These are phyloP conservation scores for Crithidia thermophila DNA, from an alignment of 208 protist genomes.

Conservation along the genomic window DNA sequence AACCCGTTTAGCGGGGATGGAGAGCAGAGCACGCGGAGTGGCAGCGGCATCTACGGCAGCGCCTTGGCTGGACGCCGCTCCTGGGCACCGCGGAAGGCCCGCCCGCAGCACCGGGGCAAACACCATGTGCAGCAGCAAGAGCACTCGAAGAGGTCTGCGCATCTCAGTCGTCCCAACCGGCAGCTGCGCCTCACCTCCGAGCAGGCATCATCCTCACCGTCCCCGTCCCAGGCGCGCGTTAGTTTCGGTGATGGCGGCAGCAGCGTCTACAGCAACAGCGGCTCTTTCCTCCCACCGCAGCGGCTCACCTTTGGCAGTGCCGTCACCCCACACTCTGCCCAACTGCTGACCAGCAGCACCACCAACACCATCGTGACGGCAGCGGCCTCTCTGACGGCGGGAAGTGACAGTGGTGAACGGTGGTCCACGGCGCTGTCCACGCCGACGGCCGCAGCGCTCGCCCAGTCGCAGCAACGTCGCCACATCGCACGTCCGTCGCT, in stretches of 20 bases:
- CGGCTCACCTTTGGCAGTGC: constrained; percentile 31
- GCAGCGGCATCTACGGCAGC: constrained; percentile 31
- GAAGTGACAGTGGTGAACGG: constrained; percentile 18
- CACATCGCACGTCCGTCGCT: background rate
- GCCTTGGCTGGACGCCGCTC: constrained; percentile 23
- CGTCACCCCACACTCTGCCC: too few species aligned
- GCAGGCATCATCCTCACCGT: background rate
- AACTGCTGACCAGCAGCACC: too few species aligned
- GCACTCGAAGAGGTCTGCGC: background rate
- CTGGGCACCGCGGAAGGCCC: constrained; percentile 30
- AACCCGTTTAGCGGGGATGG: too few species aligned
- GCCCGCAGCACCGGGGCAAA: background rate
- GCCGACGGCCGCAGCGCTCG: background rate
- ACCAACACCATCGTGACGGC: background rate
- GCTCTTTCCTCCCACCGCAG: constrained; percentile 13
- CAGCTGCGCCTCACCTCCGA: constrained; percentile 1
- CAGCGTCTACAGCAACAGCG: background rate
- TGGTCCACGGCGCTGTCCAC: constrained; percentile 18
- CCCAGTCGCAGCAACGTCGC: background rate
- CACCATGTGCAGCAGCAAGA: background rate
- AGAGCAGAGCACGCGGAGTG: background rate
- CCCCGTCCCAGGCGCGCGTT: background rate
- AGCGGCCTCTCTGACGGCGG: background rate
- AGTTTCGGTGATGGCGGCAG: background rate
- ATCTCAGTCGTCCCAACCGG: background rate